These are phyloP conservation scores for Suhomyces faveliae DNA, from an alignment of 805 yeast genomes.

Conservation along the genomic window DNA sequence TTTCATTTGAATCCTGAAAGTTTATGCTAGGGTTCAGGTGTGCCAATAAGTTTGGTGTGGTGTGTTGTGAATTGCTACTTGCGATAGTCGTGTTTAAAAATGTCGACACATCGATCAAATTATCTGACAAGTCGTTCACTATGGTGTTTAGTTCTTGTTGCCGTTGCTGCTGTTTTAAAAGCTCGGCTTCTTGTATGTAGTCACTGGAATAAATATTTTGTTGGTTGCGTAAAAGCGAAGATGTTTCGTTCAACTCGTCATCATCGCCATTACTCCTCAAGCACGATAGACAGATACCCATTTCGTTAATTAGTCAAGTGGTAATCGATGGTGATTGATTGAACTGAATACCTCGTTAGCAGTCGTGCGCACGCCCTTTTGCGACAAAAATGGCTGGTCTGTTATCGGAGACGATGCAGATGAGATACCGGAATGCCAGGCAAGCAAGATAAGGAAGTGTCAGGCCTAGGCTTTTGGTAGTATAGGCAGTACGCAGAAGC, in stretches of 20 bases:
- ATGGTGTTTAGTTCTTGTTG: constrained; percentile 47
- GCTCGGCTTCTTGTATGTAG: constrained; percentile 33
- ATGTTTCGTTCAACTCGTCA: constrained; percentile 39
- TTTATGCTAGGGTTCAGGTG: constrained; percentile 6
- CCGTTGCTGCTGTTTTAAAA: constrained; percentile 41
- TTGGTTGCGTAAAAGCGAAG: constrained; percentile 33
- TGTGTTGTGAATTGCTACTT: constrained; percentile 4
- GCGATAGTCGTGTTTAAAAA: constrained; percentile 13
- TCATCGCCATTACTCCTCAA: constrained; percentile 33
- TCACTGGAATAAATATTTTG: constrained; percentile 29
- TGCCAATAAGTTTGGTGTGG: constrained; percentile 2
- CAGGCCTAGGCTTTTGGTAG: background rate
- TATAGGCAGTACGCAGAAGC: no score
- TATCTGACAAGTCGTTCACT: constrained; percentile 38
- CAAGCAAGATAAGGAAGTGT: background rate
- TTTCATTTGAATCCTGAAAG: constrained; percentile 7
- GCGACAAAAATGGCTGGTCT: constrained; percentile 1
- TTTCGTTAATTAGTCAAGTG: constrained; percentile 12
- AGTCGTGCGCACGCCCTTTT: constrained; percentile 1
- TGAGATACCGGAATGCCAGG: background rate
- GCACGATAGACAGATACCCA: constrained; percentile 54
- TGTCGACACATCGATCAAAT: constrained; percentile 14
- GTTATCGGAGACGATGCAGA: background rate
- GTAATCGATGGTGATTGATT: background rate
- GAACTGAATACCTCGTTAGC: background rate